A percentile compares a stretch with the other conserved stretches of the same genome.
Conservation (phyloP, 148 eudicot genomes). For the Rheum nobile region DNA sequence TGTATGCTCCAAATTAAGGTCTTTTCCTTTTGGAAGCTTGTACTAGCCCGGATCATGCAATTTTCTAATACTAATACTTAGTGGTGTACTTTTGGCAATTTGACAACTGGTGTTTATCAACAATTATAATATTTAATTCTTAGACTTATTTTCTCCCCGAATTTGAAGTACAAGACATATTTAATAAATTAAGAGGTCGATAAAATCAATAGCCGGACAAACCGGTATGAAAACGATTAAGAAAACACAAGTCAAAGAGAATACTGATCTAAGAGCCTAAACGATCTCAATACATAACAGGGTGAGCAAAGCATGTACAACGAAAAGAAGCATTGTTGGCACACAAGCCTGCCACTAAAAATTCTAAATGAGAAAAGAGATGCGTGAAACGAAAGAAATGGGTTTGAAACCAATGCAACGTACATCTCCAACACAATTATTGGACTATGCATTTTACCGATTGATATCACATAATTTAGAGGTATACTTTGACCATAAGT, state of each 20-base stretch:
- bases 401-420: not conserved
- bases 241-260: no score
- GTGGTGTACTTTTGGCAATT: not conserved
- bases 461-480: not conserved
- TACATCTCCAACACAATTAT: not conserved
- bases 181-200: no score
- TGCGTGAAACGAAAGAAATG: not conserved
- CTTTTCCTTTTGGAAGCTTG: constrained; percentile 5
- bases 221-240: no score
- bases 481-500: not conserved
- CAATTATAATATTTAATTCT: not conserved
- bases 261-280: no score
- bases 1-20: not conserved
- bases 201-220: no score
- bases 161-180: no score
- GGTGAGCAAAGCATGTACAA: no score
- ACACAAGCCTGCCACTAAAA: no score
- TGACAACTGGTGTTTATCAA: constrained; percentile 6
- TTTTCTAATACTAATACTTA: not conserved
- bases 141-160: not conserved
- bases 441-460: not conserved
- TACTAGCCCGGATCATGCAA: not conserved
- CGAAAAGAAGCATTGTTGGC: no score
- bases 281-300: no score
- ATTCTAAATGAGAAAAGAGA: not conserved